Evolutionary conservation across 2,329 filamentous ascomycete genomes (phyloP).

Genomic region (Penicillium sp.): DNA sequence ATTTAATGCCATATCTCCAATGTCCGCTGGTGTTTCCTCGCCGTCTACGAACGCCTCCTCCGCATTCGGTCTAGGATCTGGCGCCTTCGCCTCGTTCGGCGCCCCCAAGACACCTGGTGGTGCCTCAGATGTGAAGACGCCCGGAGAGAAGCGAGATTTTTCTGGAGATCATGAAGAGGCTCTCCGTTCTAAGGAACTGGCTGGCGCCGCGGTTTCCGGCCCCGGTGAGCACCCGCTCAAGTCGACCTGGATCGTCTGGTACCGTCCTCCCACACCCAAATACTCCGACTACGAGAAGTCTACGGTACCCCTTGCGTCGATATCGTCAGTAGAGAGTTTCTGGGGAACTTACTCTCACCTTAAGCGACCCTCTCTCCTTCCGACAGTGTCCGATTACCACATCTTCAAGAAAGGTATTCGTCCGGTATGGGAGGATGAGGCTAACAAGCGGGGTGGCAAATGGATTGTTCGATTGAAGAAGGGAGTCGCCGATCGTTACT

Average conservation of each 20-base stretch:
- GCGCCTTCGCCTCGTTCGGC: constrained; percentile 96
- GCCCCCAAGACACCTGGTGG: constrained; percentile 84
- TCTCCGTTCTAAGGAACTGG: constrained; percentile 46
- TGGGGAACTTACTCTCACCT: constrained; percentile 88
- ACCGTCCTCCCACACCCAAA: constrained; percentile 93
- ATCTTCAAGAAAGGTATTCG: constrained; percentile 96
- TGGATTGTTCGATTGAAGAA: constrained; percentile 98
- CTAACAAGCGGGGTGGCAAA: constrained; percentile 94
- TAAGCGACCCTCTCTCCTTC: constrained; percentile 83
- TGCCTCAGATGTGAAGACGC: constrained; percentile 75
- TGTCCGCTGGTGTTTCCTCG: constrained; percentile 71
- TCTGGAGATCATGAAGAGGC: constrained; percentile 46
- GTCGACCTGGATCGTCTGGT: constrained; percentile 96
- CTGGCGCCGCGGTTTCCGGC: constrained; percentile 38
- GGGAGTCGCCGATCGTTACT: constrained; percentile 93
- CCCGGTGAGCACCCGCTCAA: constrained; percentile 66
- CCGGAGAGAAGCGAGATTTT: constrained; percentile 66
- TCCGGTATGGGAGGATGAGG: constrained; percentile 97
- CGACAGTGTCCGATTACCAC: constrained; percentile 95
- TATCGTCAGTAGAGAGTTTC: constrained; percentile 85
- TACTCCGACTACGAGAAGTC: constrained; percentile 99
- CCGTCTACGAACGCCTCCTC: constrained; percentile 78
- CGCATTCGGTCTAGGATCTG: constrained; percentile 91
- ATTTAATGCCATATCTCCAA: constrained; percentile 75
- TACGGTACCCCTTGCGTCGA: constrained; percentile 80